Base-by-base conservation (phyloP, 306 rosid species). In the Quercus suber region DNA sequence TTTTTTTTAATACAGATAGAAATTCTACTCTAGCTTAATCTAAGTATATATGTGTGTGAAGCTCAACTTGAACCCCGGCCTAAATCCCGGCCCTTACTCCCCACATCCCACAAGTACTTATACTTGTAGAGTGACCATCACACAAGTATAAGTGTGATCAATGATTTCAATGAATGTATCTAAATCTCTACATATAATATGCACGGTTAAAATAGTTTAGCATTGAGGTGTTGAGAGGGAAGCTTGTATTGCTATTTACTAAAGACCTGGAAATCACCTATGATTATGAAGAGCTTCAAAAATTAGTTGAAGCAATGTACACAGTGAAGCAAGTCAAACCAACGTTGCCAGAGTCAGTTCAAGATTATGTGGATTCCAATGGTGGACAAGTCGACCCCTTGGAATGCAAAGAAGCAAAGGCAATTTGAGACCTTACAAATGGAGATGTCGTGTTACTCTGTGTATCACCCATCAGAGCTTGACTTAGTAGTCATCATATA, bases 291-390 rank as follows among this genome's bases (percentile, higher is more conserved):
- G 92, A 82, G 78, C 71, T 77, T 43, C 5, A 53, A 49, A 84
- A 37, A 37, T 37, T 88, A 27, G 41, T 92, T 14, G 89, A 78
- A 25, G 83, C 87, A 65, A 83, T 92, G 90, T 84, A 85, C 73
- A 8, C 4, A 30, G 94, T 86, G 37, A 76, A 87, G n/a, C 82
- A 76, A 13, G 79, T 71, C 4, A 60, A 55, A 8, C 67, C 84
- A 28, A 31, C 55, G 5, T 83, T 77, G 82, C 27, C 73, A 5
- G 80, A 73, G 84, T 64, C 90, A 76, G 72, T 89, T 83, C 30
- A 88, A 85, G 43, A 65, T 92, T 0, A 83, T 92, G 71, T 92
- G 97, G 94, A 63, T 92, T 73, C 97, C 94, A 1, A 55, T 87
- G 57, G 75, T 79, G 78, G 84, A 88, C 43, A 27, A 69, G 52